Conservation (phyloP, 164 flowering plant species). For the Vitis labrusca region DNA sequence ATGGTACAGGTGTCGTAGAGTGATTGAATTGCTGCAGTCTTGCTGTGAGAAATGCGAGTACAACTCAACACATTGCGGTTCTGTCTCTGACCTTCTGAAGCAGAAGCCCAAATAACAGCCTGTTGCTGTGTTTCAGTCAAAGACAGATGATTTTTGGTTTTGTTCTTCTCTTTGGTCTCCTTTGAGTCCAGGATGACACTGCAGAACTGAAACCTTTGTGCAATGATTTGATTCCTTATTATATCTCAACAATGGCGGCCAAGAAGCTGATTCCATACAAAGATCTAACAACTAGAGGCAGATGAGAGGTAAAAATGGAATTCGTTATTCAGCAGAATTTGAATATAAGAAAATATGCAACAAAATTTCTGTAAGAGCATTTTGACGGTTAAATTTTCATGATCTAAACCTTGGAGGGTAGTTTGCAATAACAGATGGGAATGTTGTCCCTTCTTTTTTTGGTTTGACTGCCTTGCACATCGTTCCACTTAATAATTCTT, state of each 20-base stretch:
- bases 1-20: constrained; percentile 54
- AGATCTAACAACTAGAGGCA: background rate
- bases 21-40: constrained; percentile 60
- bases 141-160: background rate
- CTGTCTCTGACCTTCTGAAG: constrained; percentile 70
- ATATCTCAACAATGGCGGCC: background rate
- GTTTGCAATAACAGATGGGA: too few relatives aligned
- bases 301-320: background rate
- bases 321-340: too few relatives aligned
- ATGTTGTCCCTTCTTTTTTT: too few relatives aligned
- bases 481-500: too few relatives aligned
- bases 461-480: too few relatives aligned
- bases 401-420: too few relatives aligned
- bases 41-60: constrained; percentile 80
- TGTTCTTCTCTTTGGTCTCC: background rate
- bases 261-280: background rate
- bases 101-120: constrained; percentile 38
- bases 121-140: background rate
- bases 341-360: too few relatives aligned
- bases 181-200: background rate
- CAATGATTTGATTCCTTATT: background rate
- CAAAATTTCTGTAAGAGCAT: too few relatives aligned
- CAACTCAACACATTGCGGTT: constrained; percentile 81
- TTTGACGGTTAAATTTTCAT: too few relatives aligned
- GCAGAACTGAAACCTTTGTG: background rate